Evolutionary conservation across 2,329 filamentous ascomycete genomes (phyloP), one percentile per base, ranked within the genome.

Genomic region (Teratosphaeria viscida): DNA sequence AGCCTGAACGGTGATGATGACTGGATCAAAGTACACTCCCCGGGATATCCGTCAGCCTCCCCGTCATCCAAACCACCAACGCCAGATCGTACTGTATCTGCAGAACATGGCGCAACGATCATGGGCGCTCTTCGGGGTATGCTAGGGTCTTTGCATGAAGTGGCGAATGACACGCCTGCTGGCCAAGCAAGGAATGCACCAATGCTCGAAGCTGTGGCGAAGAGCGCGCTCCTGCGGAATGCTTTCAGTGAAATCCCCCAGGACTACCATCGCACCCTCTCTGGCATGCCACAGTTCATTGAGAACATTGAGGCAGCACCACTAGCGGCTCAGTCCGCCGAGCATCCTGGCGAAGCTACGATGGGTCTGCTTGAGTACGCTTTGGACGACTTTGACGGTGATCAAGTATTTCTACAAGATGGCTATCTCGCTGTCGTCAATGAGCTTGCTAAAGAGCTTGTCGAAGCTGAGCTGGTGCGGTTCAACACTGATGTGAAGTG

Each of bases 381-480:
- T 2, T 63, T 67, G 47, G 66, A 67, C 34, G 65, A 66, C 27
- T 67, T 67, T 53, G 66, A 68, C 54, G 66, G 66, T 12, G 62
- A 66, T 12, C 66, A 68, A 47, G 65, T 66, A 8, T 67, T 68
- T 55, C 55, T 68, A 26, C 63, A 62, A 57, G 66, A 68, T 59
- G 65, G 66, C 5, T 68, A 68, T 53, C 59, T 58, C 6, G 61
- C 62, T n/a, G 37, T 68, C 14, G 54, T 66, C 5, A 56, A 66
- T 3, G 63, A 68, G 53, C 35, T 68, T 4, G 64, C 63, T 7
- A 62, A 61, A 57, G 59, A 62, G 27, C 43, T 68, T 8, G 37
- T 64, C n/a, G 29, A 49, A 6, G 34, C 57, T 4, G 54, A 55
- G 6, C 16, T 64, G 12, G 35, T 68, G 16, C 5, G 64, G 27